A percentile compares a stretch with the other conserved stretches of the same genome.
phyloP scores from a whole-genome alignment of 208 protist species.

The Acanthamoeba lenticulata region DNA sequence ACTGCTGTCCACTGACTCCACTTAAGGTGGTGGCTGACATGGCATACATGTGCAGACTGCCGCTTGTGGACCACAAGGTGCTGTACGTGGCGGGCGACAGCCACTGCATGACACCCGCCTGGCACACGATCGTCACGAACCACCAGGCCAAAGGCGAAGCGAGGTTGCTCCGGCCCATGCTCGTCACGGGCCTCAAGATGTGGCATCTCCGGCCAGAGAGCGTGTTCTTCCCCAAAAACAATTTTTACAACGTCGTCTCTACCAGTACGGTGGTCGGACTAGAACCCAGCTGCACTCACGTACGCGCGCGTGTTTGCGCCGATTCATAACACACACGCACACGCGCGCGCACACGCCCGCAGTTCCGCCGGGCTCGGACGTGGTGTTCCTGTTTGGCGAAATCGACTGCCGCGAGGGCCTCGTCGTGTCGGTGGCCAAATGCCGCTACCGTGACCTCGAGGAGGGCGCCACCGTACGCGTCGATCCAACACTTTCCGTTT shows the following conservation, averaged over 20 bases:
- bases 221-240: slow-evolving; percentile 85
- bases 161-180: slow-evolving; percentile 77
- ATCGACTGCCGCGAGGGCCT: slow-evolving; percentile 89
- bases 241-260: slow-evolving; percentile 79
- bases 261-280: no score
- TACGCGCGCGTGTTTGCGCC: background rate
- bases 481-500: no score
- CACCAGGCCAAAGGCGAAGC: background rate
- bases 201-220: slow-evolving; percentile 84
- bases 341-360: no score
- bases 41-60: background rate
- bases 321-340: no score
- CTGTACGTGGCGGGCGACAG: slow-evolving; percentile 84
- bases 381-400: slow-evolving; percentile 86
- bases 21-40: background rate
- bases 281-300: background rate
- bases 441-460: slow-evolving; percentile 66
- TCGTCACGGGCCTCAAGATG: slow-evolving; percentile 87
- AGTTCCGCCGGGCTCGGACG: slow-evolving; percentile 1
- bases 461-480: background rate
- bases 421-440: slow-evolving; percentile 79
- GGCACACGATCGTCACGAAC: slow-evolving; percentile 70
- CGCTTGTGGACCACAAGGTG: background rate
- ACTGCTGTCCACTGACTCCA: background rate
- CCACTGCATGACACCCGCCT: slow-evolving; percentile 78